A percentile compares a stretch with the other conserved stretches of the same genome.
Conservation (phyloP, 2,329 filamentous ascomycete genomes). For the Penicillium sp. region DNA sequence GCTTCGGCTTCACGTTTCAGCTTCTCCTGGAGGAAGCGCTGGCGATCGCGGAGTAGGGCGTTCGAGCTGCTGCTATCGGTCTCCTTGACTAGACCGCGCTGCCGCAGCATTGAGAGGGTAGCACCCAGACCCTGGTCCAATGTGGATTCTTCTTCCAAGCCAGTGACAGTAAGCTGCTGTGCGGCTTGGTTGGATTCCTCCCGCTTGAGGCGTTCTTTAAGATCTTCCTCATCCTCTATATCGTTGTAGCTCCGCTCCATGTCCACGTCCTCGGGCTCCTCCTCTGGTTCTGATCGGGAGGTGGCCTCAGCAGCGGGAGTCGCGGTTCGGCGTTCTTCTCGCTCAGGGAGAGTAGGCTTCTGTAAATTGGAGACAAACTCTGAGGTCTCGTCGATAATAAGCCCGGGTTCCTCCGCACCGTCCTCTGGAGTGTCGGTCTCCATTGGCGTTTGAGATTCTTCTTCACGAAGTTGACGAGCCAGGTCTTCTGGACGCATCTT, state of each 20-base stretch:
- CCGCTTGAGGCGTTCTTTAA: conserved; percentile 54
- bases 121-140: conserved; percentile 79
- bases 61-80: conserved; percentile 66
- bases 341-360: conserved; percentile 63
- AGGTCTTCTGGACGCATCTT: conserved; percentile 84
- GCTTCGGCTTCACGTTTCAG: conserved; percentile 75
- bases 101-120: conserved; percentile 78
- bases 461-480: conserved; percentile 74
- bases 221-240: conserved; percentile 54
- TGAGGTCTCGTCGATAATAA: conserved; percentile 94
- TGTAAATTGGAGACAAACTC: conserved; percentile 89
- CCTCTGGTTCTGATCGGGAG: conserved; percentile 43
- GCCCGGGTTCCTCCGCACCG: conserved; percentile 61
- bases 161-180: conserved; percentile 62
- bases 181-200: conserved; percentile 49
- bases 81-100: conserved; percentile 77
- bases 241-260: conserved; percentile 59
- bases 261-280: conserved; percentile 57
- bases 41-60: conserved; percentile 68
- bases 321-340: conserved; percentile 46
- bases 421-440: conserved; percentile 64
- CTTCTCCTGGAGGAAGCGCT: conserved; percentile 80
- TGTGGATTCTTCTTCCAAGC: conserved; percentile 82
- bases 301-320: conserved; percentile 29
- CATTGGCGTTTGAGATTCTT: conserved; percentile 56